Percentiles rank a stretch among this genome's conserved stretches.
Conservation (phyloP, 2,329 filamentous ascomycete species). For the Epichloe sp. region DNA sequence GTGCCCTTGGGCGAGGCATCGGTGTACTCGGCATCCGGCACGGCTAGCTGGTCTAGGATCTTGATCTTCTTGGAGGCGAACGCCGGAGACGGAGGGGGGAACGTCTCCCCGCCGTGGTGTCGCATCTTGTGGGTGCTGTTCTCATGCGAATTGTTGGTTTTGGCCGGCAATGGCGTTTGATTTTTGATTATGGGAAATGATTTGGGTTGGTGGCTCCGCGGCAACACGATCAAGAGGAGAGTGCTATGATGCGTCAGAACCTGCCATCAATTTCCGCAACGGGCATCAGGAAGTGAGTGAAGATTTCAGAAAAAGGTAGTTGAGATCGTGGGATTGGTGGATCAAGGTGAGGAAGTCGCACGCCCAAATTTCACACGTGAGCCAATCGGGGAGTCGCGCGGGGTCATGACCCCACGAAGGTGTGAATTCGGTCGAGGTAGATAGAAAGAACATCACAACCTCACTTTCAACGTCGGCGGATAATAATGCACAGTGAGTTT, state of each 20-base stretch:
- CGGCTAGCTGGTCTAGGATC: conserved; percentile 58
- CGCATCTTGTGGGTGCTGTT: conserved; percentile 12
- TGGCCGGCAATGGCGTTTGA: neutral
- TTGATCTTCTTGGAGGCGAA: conserved; percentile 54
- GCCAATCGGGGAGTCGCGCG: conserved; percentile 9
- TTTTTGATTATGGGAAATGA: neutral
- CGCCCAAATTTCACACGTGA: too few species aligned
- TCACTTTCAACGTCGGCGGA: neutral
- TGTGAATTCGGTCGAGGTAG: too few species aligned
- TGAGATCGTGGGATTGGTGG: neutral
- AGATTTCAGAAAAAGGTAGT: too few species aligned
- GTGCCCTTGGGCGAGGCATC: conserved; percentile 84
- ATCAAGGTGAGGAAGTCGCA: neutral
- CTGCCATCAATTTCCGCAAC: too few species aligned
- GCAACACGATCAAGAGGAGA: too few species aligned
- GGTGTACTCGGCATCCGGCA: conserved; percentile 57
- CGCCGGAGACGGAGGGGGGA: conserved; percentile 19
- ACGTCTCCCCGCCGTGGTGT: conserved; percentile 3
- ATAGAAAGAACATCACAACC: too few species aligned
- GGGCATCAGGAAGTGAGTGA: neutral
- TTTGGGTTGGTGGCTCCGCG: too few species aligned
- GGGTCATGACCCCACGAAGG: conserved; percentile 2
- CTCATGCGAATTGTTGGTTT: neutral
- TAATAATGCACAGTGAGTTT: neutral
- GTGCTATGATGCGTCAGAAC: too few species aligned